A percentile compares a stretch with the other conserved stretches of the same genome.
Conservation (phyloP, 225 moss, liverwort and hornwort genomes). For the Marchantia polymorpha region DNA sequence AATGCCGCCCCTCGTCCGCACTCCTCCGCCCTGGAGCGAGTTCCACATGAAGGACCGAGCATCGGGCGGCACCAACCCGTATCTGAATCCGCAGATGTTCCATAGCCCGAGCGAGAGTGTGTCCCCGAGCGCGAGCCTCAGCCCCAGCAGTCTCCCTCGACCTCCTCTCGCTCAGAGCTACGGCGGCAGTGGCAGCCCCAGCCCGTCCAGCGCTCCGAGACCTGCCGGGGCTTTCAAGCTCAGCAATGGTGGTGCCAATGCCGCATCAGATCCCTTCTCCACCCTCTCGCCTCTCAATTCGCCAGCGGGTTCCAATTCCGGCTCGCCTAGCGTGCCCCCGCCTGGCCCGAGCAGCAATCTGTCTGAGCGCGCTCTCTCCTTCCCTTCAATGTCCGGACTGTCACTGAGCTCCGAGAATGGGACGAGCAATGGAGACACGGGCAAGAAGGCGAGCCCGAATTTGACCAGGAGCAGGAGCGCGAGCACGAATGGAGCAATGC, state of each 20-base stretch:
- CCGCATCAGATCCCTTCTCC: constrained; percentile 25
- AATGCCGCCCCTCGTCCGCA: constrained; percentile 2
- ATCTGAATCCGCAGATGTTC: constrained; percentile 28
- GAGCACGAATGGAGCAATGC: constrained; percentile 6
- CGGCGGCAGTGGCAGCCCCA: constrained; percentile 25
- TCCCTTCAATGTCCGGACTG: constrained; percentile 6
- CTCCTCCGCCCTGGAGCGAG: constrained; percentile 31
- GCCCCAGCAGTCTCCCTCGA: constrained; percentile 35
- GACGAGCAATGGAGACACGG: background rate
- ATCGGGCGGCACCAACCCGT: constrained; percentile 31
- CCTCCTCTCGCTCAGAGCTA: constrained; percentile 21
- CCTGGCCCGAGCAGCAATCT: constrained; percentile 6
- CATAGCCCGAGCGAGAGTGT: constrained; percentile 25
- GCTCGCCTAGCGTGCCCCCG: background rate
- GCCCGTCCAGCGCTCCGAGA: constrained; percentile 10
- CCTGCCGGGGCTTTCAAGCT: constrained; percentile 12
- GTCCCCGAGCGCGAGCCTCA: constrained; percentile 21
- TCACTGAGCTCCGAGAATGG: constrained; percentile 2
- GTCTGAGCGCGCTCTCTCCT: constrained; percentile 30
- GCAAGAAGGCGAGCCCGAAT: constrained; percentile 13
- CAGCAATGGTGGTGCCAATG: constrained; percentile 9
- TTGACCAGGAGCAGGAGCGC: constrained; percentile 29
- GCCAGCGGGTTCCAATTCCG: constrained; percentile 8
- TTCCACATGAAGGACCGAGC: constrained; percentile 5
- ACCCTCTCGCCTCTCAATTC: constrained; percentile 23